Percentiles rank a stretch among this genome's conserved stretches.
Conservation (phyloP, 495 filamentous ascomycete genomes). For the Rostrohypoxylon terebratum region DNA sequence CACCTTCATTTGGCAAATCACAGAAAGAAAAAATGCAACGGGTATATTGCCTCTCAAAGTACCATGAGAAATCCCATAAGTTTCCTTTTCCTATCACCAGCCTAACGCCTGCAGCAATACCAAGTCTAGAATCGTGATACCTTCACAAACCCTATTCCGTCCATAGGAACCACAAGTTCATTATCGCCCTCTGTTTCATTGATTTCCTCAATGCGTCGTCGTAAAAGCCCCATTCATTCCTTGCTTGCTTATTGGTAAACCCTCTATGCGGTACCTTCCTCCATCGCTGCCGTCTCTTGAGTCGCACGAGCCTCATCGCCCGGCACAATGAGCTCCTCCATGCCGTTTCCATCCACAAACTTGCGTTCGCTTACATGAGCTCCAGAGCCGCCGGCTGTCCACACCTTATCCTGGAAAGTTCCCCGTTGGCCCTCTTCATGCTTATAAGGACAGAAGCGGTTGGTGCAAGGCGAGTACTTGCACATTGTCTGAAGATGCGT, state of each 20-base stretch:
- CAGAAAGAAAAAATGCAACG: constrained; percentile 33
- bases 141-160: constrained; percentile 15
- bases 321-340: constrained; percentile 84
- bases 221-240: constrained; percentile 17
- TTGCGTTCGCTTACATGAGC: constrained; percentile 90
- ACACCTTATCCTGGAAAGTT: constrained; percentile 89
- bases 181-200: constrained; percentile 7
- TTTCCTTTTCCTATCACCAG: constrained; percentile 42
- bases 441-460: constrained; percentile 85
- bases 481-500: constrained; percentile 84
- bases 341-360: constrained; percentile 76
- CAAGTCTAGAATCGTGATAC: constrained; percentile 33
- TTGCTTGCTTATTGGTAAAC: background rate
- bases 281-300: constrained; percentile 36
- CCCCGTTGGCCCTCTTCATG: constrained; percentile 89
- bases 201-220: constrained; percentile 2
- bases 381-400: constrained; percentile 73
- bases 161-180: constrained; percentile 11
- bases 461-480: constrained; percentile 92
- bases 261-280: constrained; percentile 31
- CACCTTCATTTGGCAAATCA: constrained; percentile 27
- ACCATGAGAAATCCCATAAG: constrained; percentile 28
- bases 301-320: constrained; percentile 53
- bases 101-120: constrained; percentile 42
- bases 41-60: constrained; percentile 45